Evolutionary conservation across 108 stramenopile species (phyloP), one percentile per base, ranked within the genome.

Genomic region (Discostella pseudostelligera): DNA sequence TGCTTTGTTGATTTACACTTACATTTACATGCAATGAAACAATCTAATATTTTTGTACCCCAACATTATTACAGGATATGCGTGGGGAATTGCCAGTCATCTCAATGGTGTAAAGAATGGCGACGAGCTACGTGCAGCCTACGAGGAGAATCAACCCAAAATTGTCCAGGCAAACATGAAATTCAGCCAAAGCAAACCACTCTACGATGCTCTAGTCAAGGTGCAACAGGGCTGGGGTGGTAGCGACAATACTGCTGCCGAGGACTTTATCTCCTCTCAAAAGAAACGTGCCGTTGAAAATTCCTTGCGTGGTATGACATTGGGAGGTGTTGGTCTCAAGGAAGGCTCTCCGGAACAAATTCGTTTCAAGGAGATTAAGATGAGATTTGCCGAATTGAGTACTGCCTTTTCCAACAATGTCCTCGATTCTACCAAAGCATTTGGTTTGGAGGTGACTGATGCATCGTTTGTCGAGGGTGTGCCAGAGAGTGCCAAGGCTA

Each of bases 1-100:
- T n/a, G n/a, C n/a, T n/a, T n/a, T n/a, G n/a, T n/a, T n/a, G n/a
- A n/a, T 56, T 50, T 39, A 35, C 16, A 69, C 22, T 13, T 69
- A 76, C 32, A 67, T 82, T 16, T 80, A 82, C 46, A 29, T 43
- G 22, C 19, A 67, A 26, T 56, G 28, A 36, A 26, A 24, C 59
- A 13, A 40, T 39, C 32, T 45, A 13, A 40, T 40, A 3, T n/a
- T 59, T 9, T 59, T 45, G 9, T 28, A 17, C 78, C 79, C 62
- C 50, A 43, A 14, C 25, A 81, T n/a, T 65, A 83, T 39, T 65
- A 8, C 57, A 59, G 59, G 86, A 22, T 97, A 83, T 68, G 90
- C 84, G 4, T 99, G 98, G 98, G 96, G 97, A 13, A 88, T 99
- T n/a, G 96, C 97, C 24, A 85, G 92, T 22, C 98, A 99, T 79